Evolutionary conservation across 2,329 filamentous ascomycete genomes (phyloP).

Genomic region (Fusarium buharicum): DNA sequence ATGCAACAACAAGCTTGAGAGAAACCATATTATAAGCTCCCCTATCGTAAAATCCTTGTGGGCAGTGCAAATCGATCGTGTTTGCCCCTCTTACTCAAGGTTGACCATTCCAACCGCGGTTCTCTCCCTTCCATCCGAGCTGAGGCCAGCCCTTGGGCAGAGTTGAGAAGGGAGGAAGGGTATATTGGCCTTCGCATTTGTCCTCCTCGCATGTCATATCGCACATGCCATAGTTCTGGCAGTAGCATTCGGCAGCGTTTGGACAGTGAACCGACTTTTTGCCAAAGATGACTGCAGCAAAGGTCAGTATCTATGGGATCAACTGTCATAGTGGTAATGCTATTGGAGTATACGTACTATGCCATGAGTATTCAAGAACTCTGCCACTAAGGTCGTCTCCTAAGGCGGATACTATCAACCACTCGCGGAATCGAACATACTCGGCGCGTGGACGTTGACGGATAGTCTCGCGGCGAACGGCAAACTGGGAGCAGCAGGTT

Average conservation of each 20-base stretch:
- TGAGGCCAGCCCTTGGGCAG: constrained; percentile 71
- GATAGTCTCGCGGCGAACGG: constrained; percentile 65
- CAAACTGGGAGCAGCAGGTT: constrained; percentile 75
- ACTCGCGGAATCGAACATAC: constrained; percentile 67
- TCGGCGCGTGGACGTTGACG: constrained; percentile 59
- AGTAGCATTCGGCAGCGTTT: constrained; percentile 70
- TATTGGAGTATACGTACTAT: constrained; percentile 58
- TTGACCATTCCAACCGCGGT: constrained; percentile 42
- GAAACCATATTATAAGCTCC: constrained; percentile 13
- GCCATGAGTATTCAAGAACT: constrained; percentile 74
- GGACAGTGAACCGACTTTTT: constrained; percentile 70
- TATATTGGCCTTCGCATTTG: constrained; percentile 67
- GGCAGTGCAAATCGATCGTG: constrained; percentile 7
- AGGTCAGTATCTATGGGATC: constrained; percentile 20
- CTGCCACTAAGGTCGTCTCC: constrained; percentile 66
- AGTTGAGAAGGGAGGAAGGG: constrained; percentile 65
- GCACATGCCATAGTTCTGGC: constrained; percentile 73
- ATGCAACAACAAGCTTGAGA: constrained; percentile 9
- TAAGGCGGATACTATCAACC: constrained; percentile 67
- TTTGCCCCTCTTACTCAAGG: constrained; percentile 21
- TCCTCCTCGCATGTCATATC: constrained; percentile 54
- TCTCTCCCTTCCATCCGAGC: constrained; percentile 44
- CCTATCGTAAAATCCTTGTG: constrained; percentile 22
- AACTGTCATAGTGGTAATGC: not conserved
- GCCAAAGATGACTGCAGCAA: constrained; percentile 65